Evolutionary conservation across 140 eudicot genomes (phyloP), one percentile per base, ranked within the genome.

Genomic region (Stevia rebaudiana): DNA sequence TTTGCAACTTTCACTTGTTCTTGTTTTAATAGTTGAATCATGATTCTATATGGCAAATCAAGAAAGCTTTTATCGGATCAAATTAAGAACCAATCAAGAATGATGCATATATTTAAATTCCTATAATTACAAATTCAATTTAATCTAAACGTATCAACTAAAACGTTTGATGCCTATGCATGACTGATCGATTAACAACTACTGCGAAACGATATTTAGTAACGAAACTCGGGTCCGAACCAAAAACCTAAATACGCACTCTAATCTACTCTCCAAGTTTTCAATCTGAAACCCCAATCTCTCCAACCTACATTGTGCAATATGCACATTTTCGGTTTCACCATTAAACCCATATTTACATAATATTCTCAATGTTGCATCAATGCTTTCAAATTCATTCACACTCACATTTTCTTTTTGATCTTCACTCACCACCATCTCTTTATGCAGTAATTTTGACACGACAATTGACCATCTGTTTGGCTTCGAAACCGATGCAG

Each of bases 191-290:
- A 12, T 3, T 22, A 28, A 3, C 25, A 3, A 19, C 36, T 69
- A 79, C 51, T 63, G 74, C 8, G 82, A 75, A 47, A 79, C 4
- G 28, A 73, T 65, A 50, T 79, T 79, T 25, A 83, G 78, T 6
- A 83, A 78, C 4, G 61, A 69, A 42, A 77, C 74, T 71, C 79
- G 72, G 49, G 79, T 50, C 64, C 53, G 70, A 62, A 74, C 61
- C 74, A 83, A 51, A 12, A 65, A 48, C 72, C 80, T 74, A 70
- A 36, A 73, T 37, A 74, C 19, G 16, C 65, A 16, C 40, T 74
- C 81, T 42, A 83, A 63, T 37, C 65, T 69, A 35, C 48, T 62
- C 71, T 80, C 77, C 51, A 80, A 50, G 13, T 69, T 24, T 69
- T 73, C 77, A 68, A 77, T 43, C 19, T 50, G 21, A 41, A 17